Evolutionary conservation across 2,329 filamentous ascomycete genomes (phyloP), one percentile per base, ranked within the genome.

Genomic region (Cytospora paraplurivora): DNA sequence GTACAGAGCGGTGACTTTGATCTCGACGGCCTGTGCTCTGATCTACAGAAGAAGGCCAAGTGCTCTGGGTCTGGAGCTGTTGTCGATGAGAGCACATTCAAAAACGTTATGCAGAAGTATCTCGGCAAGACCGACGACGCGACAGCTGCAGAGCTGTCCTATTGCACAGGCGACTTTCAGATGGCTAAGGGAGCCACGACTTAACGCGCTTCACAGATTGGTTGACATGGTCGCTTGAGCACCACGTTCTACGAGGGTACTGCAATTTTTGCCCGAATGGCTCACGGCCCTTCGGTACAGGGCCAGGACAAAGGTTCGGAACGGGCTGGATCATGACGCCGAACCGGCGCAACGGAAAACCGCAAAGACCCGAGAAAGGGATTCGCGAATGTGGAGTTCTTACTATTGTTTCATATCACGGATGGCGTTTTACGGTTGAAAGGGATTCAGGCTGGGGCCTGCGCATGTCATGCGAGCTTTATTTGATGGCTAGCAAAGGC

Each of bases 41-140:
- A 99, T 74, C 85, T 99, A 15, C 91, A 94, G 68, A 91, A 93
- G 75, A 99, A 99, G 79, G 95, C 95, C 63, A 95, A 94, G 73
- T 99, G 95, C 76, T 96, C 93, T 0, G 91, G 96, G 69, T 89
- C 84, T 19, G 94, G 95, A 17, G 92, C 96, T 13, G 92, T 97
- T 19, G 91, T 99, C 32, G 89, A 93, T 67, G 88, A 96, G 77
- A 86, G 87, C 61, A 93, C 98, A 71, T 96, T 98, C 70, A 90
- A 97, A 72, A 85, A 82, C 49, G 90, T 93, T 59, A 82, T 94
- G 77, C 84, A 81, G 66, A 87, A 87, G 73, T 88, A 87, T 68
- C 80, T 87, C 69, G 80, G 83, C 71, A 76, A 77, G 66, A 62
- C 66, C 3, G 66, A 59, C 15, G 51, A 65, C 34, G 67, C 15